Conservation (phyloP, 1,284 basidiomycete genomes). For the Pascua guehoae region DNA sequence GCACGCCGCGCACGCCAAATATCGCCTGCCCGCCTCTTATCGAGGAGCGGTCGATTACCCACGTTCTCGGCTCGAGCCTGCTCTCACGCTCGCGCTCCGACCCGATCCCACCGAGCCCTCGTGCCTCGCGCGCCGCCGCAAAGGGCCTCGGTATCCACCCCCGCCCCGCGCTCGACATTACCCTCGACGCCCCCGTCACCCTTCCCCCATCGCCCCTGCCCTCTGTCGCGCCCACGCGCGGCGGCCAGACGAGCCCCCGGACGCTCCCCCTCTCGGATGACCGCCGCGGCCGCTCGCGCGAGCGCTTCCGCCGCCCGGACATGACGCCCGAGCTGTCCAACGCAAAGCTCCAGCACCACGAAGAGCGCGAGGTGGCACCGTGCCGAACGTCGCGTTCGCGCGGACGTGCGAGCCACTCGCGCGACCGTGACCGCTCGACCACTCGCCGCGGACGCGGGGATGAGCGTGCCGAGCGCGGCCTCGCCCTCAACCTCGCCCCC, state of each 20-base stretch:
- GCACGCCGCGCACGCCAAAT: slow-evolving; percentile 15
- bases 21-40: slow-evolving; percentile 13
- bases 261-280: slow-evolving; percentile 1
- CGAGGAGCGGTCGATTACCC: slow-evolving; percentile 13
- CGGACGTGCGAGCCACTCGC: slow-evolving; percentile 11
- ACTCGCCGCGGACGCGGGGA: slow-evolving; percentile 4
- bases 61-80: slow-evolving; percentile 22
- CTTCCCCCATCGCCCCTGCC: slow-evolving; percentile 3
- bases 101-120: slow-evolving; percentile 25
- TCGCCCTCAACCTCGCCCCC: no score
- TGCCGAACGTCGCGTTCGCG: slow-evolving; percentile 23
- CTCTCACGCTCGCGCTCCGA: slow-evolving; percentile 44
- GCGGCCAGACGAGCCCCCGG: slow-evolving; percentile 1
- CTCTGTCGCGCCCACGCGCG: slow-evolving; percentile 4
- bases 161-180: slow-evolving; percentile 9
- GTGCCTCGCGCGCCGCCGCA: slow-evolving; percentile 10
- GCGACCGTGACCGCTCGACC: slow-evolving; percentile 9
- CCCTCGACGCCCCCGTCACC: background rate
- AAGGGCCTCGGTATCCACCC: slow-evolving; percentile 9
- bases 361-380: slow-evolving; percentile 41
- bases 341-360: slow-evolving; percentile 27
- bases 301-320: slow-evolving; percentile 27
- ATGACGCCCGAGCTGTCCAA: slow-evolving; percentile 11
- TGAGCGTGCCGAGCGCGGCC: background rate
- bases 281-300: slow-evolving; percentile 33